These are phyloP conservation scores for Malassezia equina DNA, from an alignment of 1,284 basidiomycete species.

Conservation along the genomic window DNA sequence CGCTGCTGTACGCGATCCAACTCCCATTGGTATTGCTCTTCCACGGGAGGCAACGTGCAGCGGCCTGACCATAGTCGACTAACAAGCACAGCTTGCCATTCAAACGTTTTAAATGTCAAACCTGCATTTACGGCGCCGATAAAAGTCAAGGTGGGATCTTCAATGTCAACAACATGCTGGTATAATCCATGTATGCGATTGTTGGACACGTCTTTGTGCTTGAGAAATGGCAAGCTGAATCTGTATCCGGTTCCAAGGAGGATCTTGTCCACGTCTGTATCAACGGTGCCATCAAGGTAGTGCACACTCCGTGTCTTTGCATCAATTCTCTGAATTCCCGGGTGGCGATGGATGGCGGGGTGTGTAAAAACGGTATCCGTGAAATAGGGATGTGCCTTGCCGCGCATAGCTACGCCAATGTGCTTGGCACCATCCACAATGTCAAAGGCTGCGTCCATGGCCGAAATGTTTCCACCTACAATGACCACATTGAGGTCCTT, in stretches of 20 bases:
- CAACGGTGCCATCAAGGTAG: not conserved
- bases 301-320: not conserved
- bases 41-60: not conserved
- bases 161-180: not conserved
- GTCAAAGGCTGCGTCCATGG: constrained; percentile 1
- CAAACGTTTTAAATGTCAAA: constrained; percentile 6
- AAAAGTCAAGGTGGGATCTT: not conserved
- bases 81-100: constrained; percentile 3
- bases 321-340: not conserved
- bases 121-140: not conserved
- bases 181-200: constrained; percentile 3
- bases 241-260: not conserved
- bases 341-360: not conserved
- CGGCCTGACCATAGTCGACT: not conserved
- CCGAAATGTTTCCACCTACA: not conserved
- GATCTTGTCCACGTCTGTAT: not conserved
- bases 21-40: constrained; percentile 1
- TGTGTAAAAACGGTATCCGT: not conserved
- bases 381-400: not conserved
- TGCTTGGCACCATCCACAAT: not conserved
- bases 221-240: not conserved
- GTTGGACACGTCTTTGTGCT: not conserved
- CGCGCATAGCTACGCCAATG: not conserved
- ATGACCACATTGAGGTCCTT: not conserved
- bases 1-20: not conserved